A percentile compares a stretch with the other conserved stretches of the same genome.
These are phyloP conservation scores for Aspergillus nomiae DNA, from an alignment of 2,329 filamentous ascomycete genomes.

Conservation along the genomic window DNA sequence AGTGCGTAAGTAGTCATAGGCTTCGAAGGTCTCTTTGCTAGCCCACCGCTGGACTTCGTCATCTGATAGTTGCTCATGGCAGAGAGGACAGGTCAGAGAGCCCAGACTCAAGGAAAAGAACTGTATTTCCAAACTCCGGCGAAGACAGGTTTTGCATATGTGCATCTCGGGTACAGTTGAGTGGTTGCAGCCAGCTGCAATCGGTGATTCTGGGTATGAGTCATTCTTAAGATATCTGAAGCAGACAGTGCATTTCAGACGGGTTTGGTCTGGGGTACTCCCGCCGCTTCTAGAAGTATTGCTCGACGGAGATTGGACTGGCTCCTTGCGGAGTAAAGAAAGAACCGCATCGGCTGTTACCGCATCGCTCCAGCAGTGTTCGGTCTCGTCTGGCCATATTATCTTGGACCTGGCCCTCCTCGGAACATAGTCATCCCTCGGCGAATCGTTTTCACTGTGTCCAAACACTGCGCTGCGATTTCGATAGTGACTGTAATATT, in stretches of 20 bases:
- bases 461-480: neutral
- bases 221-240: constrained; percentile 11
- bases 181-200: constrained; percentile 20
- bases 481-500: neutral
- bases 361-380: constrained; percentile 19
- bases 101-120: constrained; percentile 10
- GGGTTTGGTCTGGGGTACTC: neutral
- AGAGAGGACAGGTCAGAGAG: constrained; percentile 18
- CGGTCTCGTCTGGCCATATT: neutral
- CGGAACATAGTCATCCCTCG: neutral
- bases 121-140: constrained; percentile 18
- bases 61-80: constrained; percentile 15
- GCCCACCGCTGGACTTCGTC: constrained; percentile 20
- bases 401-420: neutral
- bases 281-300: neutral
- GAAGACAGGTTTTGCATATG: constrained; percentile 19
- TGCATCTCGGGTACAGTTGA: constrained; percentile 10
- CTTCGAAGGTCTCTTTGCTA: constrained; percentile 16
- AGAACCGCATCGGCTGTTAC: constrained; percentile 19
- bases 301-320: constrained; percentile 5
- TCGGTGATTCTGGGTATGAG: constrained; percentile 14
- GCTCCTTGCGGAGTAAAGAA: constrained; percentile 20
- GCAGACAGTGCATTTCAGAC: constrained; percentile 15
- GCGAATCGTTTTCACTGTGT: neutral
- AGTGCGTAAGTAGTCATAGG: constrained; percentile 16